Conservation (phyloP, 192 early-diverging fungal genomes). For the Radiomyces spectabilis region DNA sequence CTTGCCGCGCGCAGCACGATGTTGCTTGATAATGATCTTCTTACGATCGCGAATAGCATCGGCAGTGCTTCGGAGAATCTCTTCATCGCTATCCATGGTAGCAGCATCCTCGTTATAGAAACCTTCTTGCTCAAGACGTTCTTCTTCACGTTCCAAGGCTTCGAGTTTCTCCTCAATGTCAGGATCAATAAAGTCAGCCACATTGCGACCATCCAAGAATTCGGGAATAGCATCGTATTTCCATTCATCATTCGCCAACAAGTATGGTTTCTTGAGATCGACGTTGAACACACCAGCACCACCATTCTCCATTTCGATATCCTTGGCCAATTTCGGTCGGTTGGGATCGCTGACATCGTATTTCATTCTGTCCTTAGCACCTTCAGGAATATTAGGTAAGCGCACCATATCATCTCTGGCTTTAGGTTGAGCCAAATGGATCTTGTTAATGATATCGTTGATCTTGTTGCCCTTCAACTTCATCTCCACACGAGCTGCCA, state of each 20-base stretch:
- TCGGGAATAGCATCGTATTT: conserved; percentile 97
- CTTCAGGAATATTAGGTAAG: conserved; percentile 77
- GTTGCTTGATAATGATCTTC: conserved; percentile 69
- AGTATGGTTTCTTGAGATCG: conserved; percentile 91
- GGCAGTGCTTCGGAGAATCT: conserved; percentile 68
- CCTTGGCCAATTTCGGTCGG: conserved; percentile 76
- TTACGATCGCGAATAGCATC: conserved; percentile 80
- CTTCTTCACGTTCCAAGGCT: conserved; percentile 95
- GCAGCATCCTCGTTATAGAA: conserved; percentile 84
- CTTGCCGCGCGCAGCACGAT: conserved; percentile 69
- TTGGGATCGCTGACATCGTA: conserved; percentile 80
- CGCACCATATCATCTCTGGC: conserved; percentile 81
- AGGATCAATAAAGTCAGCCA: conserved; percentile 97
- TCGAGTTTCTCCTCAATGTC: conserved; percentile 95
- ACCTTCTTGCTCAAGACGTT: conserved; percentile 87
- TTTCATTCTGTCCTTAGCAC: conserved; percentile 56
- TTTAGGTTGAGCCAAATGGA: conserved; percentile 87
- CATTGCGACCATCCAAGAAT: conserved; percentile 97
- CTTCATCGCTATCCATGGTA: conserved; percentile 60
- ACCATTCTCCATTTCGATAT: conserved; percentile 83
- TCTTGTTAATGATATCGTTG: conserved; percentile 86
- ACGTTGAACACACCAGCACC: conserved; percentile 96
- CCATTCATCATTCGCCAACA: conserved; percentile 81
- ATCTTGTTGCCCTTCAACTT: conserved; percentile 92
- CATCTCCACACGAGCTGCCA: conserved; percentile 88